These are phyloP conservation scores for Trichoderma gracile DNA, from an alignment of 2,329 filamentous ascomycete species.

Conservation along the genomic window DNA sequence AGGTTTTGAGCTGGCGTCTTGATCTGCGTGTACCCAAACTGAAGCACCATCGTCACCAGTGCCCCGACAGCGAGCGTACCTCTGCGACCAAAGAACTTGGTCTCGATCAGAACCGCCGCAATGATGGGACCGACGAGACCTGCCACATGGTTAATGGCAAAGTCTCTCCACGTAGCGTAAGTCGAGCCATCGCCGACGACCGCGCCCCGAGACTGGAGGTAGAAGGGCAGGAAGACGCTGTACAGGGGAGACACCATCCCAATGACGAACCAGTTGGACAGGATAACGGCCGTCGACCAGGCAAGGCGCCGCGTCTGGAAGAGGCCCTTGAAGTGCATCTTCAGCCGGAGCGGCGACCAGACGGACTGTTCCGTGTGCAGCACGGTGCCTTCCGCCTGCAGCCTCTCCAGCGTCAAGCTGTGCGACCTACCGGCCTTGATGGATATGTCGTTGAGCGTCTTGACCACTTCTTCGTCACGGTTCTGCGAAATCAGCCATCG, in stretches of 20 bases:
- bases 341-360: conserved; percentile 22
- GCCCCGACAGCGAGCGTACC: conserved; percentile 23
- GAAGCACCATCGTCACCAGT: conserved; percentile 21
- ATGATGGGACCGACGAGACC: conserved; percentile 22
- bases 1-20: conserved; percentile 25
- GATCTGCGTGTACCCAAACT: conserved; percentile 27
- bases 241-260: conserved; percentile 26
- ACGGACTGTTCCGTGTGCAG: conserved; percentile 26
- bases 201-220: conserved; percentile 21
- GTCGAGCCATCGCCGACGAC: conserved; percentile 21
- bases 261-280: conserved; percentile 27
- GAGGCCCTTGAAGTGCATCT: conserved; percentile 27
- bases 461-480: conserved; percentile 25
- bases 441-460: conserved; percentile 25
- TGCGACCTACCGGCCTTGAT: conserved; percentile 6
- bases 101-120: conserved; percentile 20
- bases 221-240: conserved; percentile 24
- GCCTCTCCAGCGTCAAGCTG: conserved; percentile 20
- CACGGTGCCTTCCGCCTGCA: conserved; percentile 24
- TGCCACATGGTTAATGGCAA: conserved; percentile 25
- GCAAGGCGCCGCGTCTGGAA: conserved; percentile 25
- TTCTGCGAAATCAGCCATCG: conserved; percentile 26
- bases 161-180: conserved; percentile 28
- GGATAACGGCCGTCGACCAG: conserved; percentile 22
- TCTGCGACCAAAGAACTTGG: conserved; percentile 21